Evolutionary conservation across 768 basidiomycete species (phyloP).

Genomic region (Collybia nuda): DNA sequence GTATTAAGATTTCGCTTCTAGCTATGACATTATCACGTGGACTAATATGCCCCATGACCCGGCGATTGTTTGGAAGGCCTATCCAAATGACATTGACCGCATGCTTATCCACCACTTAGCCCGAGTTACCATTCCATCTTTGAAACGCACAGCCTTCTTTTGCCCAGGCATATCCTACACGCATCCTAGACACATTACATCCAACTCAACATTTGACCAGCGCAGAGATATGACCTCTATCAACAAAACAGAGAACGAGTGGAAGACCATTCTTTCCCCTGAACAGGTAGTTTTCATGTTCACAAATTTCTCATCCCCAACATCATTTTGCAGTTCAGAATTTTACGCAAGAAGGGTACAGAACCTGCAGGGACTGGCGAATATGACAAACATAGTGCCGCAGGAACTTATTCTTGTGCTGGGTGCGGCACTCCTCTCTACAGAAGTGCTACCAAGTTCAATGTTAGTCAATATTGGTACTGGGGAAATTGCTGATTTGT

Average conservation of each 20-base stretch:
- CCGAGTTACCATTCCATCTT: no score
- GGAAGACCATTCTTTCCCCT: slow-evolving; percentile 76
- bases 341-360: slow-evolving; percentile 87
- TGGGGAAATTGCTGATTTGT: background rate
- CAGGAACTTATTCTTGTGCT: slow-evolving; percentile 77
- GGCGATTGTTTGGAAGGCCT: no score
- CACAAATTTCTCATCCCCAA: background rate
- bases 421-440: slow-evolving; percentile 84
- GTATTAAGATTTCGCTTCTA: no score
- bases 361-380: slow-evolving; percentile 77
- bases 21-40: no score
- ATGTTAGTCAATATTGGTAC: slow-evolving; percentile 32
- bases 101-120: no score
- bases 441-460: slow-evolving; percentile 87
- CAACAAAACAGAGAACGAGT: slow-evolving; percentile 72
- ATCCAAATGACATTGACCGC: no score
- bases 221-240: slow-evolving; percentile 35
- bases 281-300: slow-evolving; percentile 65
- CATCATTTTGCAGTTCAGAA: slow-evolving; percentile 60
- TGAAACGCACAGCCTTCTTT: no score
- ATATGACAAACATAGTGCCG: slow-evolving; percentile 66
- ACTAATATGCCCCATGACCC: no score
- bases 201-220: background rate
- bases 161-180: no score
- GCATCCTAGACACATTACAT: background rate